A percentile compares a stretch with the other conserved stretches of the same genome.
Conservation (phyloP, 371 early-diverging fungal species). For the Enterocytospora artemiae region DNA sequence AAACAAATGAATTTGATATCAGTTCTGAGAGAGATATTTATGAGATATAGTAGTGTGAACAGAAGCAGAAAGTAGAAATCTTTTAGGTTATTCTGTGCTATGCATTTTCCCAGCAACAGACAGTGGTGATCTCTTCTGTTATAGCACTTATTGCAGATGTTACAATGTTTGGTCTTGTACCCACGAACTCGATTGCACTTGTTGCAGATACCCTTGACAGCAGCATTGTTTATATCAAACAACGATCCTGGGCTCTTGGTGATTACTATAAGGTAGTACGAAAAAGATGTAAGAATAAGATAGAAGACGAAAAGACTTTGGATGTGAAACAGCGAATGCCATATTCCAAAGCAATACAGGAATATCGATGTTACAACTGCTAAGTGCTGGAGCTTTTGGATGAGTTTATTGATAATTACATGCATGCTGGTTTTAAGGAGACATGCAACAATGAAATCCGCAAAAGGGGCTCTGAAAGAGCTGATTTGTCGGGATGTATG, state of each 20-base stretch:
- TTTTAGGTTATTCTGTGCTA: constrained; percentile 44
- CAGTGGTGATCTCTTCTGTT: constrained; percentile 57
- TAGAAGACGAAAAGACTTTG: constrained; percentile 14
- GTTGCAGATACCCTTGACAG: constrained; percentile 42
- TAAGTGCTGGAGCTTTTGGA: no score
- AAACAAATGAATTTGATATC: neutral
- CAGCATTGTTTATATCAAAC: constrained; percentile 23
- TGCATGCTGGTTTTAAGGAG: no score
- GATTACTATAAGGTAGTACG: constrained; percentile 17
- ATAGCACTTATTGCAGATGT: constrained; percentile 51
- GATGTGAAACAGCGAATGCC: neutral
- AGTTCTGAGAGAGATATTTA: neutral
- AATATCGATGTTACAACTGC: no score
- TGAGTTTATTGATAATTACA: no score
- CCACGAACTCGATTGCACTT: constrained; percentile 47
- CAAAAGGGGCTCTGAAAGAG: no score
- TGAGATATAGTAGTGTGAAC: constrained; percentile 15
- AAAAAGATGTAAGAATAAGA: constrained; percentile 18
- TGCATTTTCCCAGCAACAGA: constrained; percentile 53
- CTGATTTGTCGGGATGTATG: no score
- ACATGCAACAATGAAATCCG: no score
- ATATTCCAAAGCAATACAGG: no score
- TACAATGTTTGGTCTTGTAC: constrained; percentile 46
- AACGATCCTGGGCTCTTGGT: constrained; percentile 17
- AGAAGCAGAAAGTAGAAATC: constrained; percentile 25